A percentile compares a stretch with the other conserved stretches of the same genome.
phyloP scores from a whole-genome alignment of 331 rosid genomes.

The Rosa hybrid region DNA sequence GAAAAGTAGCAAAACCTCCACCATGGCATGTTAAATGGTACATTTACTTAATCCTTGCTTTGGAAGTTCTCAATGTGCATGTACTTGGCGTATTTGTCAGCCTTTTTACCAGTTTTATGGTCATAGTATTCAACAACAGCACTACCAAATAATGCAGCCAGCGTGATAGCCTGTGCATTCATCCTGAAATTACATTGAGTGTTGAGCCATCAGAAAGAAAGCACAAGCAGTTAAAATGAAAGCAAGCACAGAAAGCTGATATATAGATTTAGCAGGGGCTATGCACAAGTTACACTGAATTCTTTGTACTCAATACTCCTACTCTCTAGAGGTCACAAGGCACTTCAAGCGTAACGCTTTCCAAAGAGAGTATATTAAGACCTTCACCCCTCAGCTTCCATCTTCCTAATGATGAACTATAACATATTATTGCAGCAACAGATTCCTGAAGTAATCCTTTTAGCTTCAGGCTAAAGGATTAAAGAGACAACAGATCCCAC shows the following conservation, averaged over 20 bases:
- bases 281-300: neutral
- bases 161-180: conserved; percentile 96
- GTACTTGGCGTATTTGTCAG: conserved; percentile 44
- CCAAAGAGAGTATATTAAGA: neutral
- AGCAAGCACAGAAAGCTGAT: neutral
- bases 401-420: neutral
- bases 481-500: neutral
- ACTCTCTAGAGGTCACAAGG: neutral
- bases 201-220: conserved; percentile 9
- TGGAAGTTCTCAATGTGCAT: conserved; percentile 42
- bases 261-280: neutral
- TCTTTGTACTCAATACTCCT: neutral
- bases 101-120: conserved; percentile 45
- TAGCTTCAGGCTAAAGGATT: neutral
- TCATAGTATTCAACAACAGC: conserved; percentile 89
- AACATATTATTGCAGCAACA: neutral
- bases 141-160: conserved; percentile 87
- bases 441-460: neutral
- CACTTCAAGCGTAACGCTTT: neutral
- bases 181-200: conserved; percentile 50
- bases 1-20: neutral
- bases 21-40: neutral
- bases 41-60: conserved; percentile 38
- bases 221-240: neutral
- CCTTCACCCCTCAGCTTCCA: neutral